Base-by-base conservation (phyloP, 805 yeast genomes). In the Nadsonia fulvescens region DNA sequence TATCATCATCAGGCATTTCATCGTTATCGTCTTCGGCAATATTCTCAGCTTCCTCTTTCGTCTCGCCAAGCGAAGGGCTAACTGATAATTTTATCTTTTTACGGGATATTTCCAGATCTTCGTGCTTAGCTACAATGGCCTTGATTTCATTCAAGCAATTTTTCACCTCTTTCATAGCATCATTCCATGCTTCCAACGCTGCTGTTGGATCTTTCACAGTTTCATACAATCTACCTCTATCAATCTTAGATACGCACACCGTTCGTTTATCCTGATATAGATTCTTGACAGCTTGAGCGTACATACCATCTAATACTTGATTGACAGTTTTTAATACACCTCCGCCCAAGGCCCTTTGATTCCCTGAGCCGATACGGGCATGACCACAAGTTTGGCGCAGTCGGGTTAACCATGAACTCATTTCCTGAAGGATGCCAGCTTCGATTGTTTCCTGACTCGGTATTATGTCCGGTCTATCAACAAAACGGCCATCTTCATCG, bases 341-440 rank as follows among this genome's bases (percentile, higher is more conserved):
- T 11, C 46, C 44, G 6, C 45, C 47, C 6, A 44, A 30, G 8
- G 49, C 45, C 8, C 37, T 35, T 18, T 37, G 37, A 18, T 38
- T 41, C 4, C 39, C 43, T 2, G 29, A 25, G 14, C 53, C 51
- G 27, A 39, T 31, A 5, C 39, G 33, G 14, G 93, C 79, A 49
- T 79, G 91, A 32, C 89, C 77, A 38, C 95, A 86, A 0, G 77
- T 58, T 39, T 77, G 81, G 17, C 96, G 56, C 15, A 86, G 49
- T 24, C 63, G 56, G 5, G 59, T 54, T 5, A 86, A 51, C 89
- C 93, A 79, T 7, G 53, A 53, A 26, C 76, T 56, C 70, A 18
- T n/a, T n/a, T n/a, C n/a, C n/a, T n/a, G n/a, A n/a, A n/a, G n/a
- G n/a, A n/a, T n/a, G n/a, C n/a, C n/a, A 6, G 9, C 5, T 8